Conservation (phyloP, 1,284 basidiomycete genomes). For the Pyrrhoderma noxium region DNA sequence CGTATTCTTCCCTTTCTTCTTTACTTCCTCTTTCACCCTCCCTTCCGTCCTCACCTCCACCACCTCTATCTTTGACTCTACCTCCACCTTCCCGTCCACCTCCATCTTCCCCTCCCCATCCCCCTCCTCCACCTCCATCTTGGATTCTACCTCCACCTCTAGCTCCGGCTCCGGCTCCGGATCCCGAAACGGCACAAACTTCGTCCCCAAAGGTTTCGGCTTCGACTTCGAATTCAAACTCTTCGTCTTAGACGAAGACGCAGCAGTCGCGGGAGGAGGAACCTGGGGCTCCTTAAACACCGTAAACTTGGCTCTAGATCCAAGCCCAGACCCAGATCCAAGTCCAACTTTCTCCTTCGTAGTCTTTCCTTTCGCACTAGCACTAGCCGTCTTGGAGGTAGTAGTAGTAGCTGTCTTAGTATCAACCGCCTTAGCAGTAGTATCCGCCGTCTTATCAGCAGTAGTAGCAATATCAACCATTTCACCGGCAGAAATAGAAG, state of each 20-base stretch:
- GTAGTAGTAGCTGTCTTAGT: no score
- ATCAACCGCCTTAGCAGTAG: no score
- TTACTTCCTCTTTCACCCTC: neutral
- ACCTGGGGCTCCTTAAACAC: neutral
- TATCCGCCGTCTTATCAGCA: no score
- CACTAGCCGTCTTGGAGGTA: no score
- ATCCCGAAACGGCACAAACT: constrained; percentile 10
- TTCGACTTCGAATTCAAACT: neutral
- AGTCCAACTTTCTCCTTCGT: no score
- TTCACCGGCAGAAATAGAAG: no score
- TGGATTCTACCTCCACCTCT: neutral
- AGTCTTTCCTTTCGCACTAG: no score
- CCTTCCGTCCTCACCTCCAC: constrained; percentile 12
- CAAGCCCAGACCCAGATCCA: neutral
- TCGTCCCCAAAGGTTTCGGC: neutral
- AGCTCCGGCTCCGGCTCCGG: constrained; percentile 32
- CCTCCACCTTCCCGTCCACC: no score
- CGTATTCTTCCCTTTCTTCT: neutral
- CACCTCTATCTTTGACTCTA: no score
- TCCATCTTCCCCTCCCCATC: no score
- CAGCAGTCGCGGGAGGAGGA: neutral
- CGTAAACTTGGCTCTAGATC: neutral
- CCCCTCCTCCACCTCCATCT: neutral
- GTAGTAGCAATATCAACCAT: no score
- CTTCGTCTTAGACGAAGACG: neutral